phyloP scores from a whole-genome alignment of 345 rosid genomes.

The Iberis pinnata region DNA sequence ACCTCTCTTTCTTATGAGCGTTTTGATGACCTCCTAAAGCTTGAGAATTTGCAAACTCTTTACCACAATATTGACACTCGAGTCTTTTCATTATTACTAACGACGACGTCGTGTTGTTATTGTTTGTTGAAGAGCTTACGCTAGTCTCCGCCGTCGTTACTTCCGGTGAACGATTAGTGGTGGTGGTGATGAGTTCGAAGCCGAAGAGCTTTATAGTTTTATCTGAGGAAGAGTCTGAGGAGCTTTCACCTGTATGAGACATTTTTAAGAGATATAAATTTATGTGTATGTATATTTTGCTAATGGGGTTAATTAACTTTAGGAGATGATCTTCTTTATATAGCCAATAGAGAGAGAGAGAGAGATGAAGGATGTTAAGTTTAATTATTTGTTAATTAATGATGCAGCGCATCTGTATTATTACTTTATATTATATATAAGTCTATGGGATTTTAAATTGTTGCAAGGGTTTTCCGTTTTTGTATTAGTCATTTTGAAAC shows the following conservation, averaged over 20 bases:
- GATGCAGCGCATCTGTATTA: constrained; percentile 28
- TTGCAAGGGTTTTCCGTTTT: not conserved
- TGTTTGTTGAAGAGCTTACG: constrained; percentile 64
- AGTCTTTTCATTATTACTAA: constrained; percentile 47
- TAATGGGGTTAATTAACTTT: constrained; percentile 8
- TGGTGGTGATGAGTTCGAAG: constrained; percentile 51
- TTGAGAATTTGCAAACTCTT: constrained; percentile 89
- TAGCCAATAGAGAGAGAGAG: constrained; percentile 24
- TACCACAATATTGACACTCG: constrained; percentile 85
- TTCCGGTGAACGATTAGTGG: constrained; percentile 32
- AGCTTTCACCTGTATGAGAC: constrained; percentile 30
- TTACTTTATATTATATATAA: not conserved
- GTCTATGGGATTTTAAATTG: constrained; percentile 21
- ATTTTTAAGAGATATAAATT: no score
- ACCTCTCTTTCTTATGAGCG: constrained; percentile 95
- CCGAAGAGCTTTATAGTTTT: constrained; percentile 72
- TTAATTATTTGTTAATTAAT: constrained; percentile 25
- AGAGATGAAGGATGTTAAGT: constrained; percentile 10
- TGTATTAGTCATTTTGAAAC: constrained; percentile 29
- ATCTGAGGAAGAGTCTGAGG: no score
- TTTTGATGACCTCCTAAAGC: constrained; percentile 98
- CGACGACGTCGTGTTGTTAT: constrained; percentile 37
- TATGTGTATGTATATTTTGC: constrained; percentile 19
- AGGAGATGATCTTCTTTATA: constrained; percentile 21
- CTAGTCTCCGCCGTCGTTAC: constrained; percentile 45